Evolutionary conservation across 305 asterid genomes (phyloP), one percentile per base, ranked within the genome.

Genomic region (Fraxinus albicans): DNA sequence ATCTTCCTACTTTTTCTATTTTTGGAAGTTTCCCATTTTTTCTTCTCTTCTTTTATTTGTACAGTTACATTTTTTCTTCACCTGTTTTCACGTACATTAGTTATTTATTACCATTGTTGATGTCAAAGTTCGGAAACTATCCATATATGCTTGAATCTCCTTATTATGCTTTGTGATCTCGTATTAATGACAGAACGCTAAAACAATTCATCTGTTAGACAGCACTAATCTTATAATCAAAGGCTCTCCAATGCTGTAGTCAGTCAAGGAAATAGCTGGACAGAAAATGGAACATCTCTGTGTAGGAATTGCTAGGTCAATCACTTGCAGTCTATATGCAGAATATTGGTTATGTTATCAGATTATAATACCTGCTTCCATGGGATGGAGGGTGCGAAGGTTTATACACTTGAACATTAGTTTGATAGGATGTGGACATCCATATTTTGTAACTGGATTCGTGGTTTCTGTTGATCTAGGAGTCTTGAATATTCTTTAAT

Each of bases 21-120:
- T 65, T 40, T 53, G 23, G 6, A 63, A 47, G 78, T 84, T 58
- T 69, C 58, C 69, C 75, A 44, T 82, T 72, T 83, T 73, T 33
- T 65, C 77, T 29, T 36, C 31, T 33, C 55, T 73, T 53, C 65
- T 42, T 80, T 77, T 73, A 33, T n/a, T n/a, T 77, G 72, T 77
- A 36, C 38, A 63, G 44, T 83, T 83, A 74, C 73, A 17, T 12
- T 27, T 72, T 67, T 67, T 79, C 78, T 60, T 73, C 58, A 9
- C 80, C 83, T 82, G 67, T 33, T 83, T 85, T 27, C 50, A 4
- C 25, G 34, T 69, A 29, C 5, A 69, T 69, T 13, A 27, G 75
- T 5, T 4, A 29, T 29, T 15, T 29, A 67, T 67, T 27, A 25
- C 6, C 21, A 29, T 69, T 69, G 75, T 69, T 67, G 38, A 69